phyloP scores from a whole-genome alignment of 495 filamentous ascomycete species.

The Penicillium manginii region DNA sequence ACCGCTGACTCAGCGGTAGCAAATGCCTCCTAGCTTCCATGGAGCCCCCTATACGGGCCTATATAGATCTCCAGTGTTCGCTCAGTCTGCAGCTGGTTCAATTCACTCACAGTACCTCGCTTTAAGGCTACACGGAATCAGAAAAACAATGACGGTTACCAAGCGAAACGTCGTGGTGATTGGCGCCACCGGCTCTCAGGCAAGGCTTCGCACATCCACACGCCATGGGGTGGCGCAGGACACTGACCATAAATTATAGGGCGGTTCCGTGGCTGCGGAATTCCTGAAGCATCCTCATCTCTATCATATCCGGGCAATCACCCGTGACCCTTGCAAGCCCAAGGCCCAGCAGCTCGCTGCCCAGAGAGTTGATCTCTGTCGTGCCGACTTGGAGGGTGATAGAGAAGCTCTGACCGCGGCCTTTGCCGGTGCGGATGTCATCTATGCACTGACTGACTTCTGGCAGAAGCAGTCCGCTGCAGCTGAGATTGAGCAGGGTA shows the following conservation, averaged over 20 bases:
- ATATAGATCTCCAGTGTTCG: background rate
- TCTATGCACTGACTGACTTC: conserved; percentile 65
- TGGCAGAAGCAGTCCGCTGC: conserved; percentile 42
- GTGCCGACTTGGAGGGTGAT: conserved; percentile 55
- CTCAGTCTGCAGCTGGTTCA: background rate
- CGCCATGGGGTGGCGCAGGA: background rate
- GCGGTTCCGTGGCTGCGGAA: conserved; percentile 13
- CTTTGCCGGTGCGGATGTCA: conserved; percentile 54
- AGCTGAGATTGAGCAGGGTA: conserved; percentile 57
- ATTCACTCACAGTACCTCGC: background rate
- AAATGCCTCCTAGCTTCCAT: background rate
- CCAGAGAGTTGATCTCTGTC: conserved; percentile 18
- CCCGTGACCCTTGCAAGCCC: conserved; percentile 14
- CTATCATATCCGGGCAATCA: conserved; percentile 29
- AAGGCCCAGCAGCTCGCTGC: conserved; percentile 20
- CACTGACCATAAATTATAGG: background rate
- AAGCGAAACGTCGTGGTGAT: conserved; percentile 38
- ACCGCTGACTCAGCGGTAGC: background rate
- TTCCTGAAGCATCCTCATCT: conserved; percentile 17
- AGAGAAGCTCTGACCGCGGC: conserved; percentile 50
- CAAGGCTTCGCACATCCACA: conserved; percentile 5
- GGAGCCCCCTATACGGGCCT: background rate
- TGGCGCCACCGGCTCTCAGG: conserved; percentile 42
- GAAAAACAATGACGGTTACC: background rate
- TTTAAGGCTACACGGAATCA: background rate